These are phyloP conservation scores for Zangia roseola DNA, from an alignment of 768 basidiomycete species.

Conservation along the genomic window DNA sequence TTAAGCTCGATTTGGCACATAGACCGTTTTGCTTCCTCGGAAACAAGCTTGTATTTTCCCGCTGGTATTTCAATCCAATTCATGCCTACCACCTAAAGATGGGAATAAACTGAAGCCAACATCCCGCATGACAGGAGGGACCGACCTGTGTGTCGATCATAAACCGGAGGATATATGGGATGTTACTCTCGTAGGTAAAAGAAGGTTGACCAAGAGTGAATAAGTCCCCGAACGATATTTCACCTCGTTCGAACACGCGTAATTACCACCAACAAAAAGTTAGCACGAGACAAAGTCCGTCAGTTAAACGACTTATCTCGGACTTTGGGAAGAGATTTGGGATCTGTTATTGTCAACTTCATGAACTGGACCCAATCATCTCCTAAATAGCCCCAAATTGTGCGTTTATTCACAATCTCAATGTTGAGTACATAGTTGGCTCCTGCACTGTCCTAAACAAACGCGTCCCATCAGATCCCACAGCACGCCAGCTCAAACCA, in stretches of 20 bases:
- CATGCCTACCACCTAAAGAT: conserved; percentile 86
- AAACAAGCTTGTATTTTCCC: conserved; percentile 71
- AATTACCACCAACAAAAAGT: conserved; percentile 24
- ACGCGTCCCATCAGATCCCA: not conserved
- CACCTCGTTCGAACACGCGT: conserved; percentile 74
- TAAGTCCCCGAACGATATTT: conserved; percentile 63
- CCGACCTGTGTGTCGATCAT: conserved; percentile 95
- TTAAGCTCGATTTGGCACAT: conserved; percentile 87
- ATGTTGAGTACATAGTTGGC: conserved; percentile 46
- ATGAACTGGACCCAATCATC: conserved; percentile 79
- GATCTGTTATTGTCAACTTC: conserved; percentile 75
- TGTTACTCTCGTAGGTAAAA: conserved; percentile 91
- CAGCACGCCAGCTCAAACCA: not conserved
- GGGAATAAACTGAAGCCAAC: not conserved
- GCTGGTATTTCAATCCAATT: conserved; percentile 96
- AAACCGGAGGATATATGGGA: conserved; percentile 86
- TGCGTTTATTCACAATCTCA: conserved; percentile 63
- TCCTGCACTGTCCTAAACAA: conserved; percentile 24
- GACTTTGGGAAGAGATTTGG: conserved; percentile 79
- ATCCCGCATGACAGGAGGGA: not conserved
- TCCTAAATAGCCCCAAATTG: conserved; percentile 86
- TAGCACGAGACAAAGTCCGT: conserved; percentile 6
- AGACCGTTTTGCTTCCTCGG: conserved; percentile 60
- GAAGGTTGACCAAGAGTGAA: conserved; percentile 48
- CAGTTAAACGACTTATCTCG: conserved; percentile 70